Evolutionary conservation across 768 basidiomycete species (phyloP).

Genomic region (Phylloporus sp.): DNA sequence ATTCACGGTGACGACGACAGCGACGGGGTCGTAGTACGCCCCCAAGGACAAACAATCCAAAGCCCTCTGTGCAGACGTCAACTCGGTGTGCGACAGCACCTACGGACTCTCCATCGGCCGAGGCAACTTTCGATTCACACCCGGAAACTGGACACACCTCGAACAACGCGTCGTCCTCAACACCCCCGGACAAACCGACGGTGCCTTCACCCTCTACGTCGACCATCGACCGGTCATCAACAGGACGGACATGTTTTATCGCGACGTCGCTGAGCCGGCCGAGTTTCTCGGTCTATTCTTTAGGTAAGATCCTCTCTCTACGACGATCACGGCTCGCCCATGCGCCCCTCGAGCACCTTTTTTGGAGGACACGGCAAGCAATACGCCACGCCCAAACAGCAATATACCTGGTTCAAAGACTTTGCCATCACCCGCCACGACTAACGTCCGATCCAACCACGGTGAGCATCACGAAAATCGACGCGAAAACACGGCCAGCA

Average conservation of each 20-base stretch:
- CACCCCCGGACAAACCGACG: constrained; percentile 67
- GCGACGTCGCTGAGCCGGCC: constrained; percentile 38
- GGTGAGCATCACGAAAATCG: neutral
- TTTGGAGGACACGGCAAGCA: too few relatives aligned
- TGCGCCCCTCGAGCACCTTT: constrained; percentile 48
- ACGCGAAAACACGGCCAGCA: constrained; percentile 19
- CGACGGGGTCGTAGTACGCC: too few relatives aligned
- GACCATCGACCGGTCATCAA: constrained; percentile 51
- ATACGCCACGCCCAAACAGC: constrained; percentile 68
- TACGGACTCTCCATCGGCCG: constrained; percentile 77
- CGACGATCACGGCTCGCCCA: neutral
- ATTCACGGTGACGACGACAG: too few relatives aligned
- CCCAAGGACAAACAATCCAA: constrained; percentile 64
- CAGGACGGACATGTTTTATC: constrained; percentile 58
- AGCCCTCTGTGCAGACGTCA: constrained; percentile 51
- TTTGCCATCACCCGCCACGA: constrained; percentile 43
- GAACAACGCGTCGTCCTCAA: constrained; percentile 68
- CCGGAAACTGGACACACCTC: constrained; percentile 68
- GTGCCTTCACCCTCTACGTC: constrained; percentile 59
- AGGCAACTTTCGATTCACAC: constrained; percentile 58
- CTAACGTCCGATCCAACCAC: constrained; percentile 7
- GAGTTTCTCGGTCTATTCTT: constrained; percentile 83
- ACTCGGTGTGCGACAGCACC: constrained; percentile 54
- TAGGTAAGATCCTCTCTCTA: constrained; percentile 42
- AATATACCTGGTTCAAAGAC: constrained; percentile 72